phyloP scores from a whole-genome alignment of 176 grass and related monocot genomes.

The Miscanthus lutarioriparius region DNA sequence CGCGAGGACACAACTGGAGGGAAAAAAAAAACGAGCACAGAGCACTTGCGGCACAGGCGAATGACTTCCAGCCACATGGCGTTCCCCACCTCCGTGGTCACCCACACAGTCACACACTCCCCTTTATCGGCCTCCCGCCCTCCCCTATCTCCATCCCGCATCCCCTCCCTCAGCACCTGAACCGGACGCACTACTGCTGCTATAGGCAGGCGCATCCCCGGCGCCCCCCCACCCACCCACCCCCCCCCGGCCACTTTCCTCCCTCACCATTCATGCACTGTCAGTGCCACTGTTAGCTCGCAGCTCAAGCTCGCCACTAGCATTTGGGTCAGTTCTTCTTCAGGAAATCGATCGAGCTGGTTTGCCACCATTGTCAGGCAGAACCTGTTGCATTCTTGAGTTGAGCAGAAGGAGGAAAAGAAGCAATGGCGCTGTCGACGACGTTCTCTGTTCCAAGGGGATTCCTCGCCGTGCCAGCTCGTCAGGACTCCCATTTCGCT shows the following conservation, averaged over 20 bases:
- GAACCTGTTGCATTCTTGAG: background rate
- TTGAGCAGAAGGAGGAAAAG: background rate
- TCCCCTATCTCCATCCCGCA: constrained; percentile 19
- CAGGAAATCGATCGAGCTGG: background rate
- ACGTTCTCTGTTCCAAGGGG: constrained; percentile 55
- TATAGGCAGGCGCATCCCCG: constrained; percentile 5
- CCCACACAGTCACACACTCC: background rate
- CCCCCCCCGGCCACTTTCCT: background rate
- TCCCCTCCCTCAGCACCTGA: background rate
- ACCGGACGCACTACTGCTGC: background rate
- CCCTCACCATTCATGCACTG: background rate
- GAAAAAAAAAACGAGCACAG: constrained; percentile 31
- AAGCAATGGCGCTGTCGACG: constrained; percentile 71
- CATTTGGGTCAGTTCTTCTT: background rate
- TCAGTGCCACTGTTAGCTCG: background rate
- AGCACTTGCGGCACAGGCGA: constrained; percentile 24
- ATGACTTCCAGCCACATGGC: constrained; percentile 51
- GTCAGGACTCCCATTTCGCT: constrained; percentile 47
- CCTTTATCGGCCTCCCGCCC: background rate
- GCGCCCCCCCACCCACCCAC: background rate
- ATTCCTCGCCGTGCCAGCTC: constrained; percentile 35
- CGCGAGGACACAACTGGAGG: background rate
- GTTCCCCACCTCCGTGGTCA: constrained; percentile 26
- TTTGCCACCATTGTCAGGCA: background rate
- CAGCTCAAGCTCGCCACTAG: constrained; percentile 7